Conservation (phyloP, 2,329 filamentous ascomycete genomes). For the Parastagonospora avenae region DNA sequence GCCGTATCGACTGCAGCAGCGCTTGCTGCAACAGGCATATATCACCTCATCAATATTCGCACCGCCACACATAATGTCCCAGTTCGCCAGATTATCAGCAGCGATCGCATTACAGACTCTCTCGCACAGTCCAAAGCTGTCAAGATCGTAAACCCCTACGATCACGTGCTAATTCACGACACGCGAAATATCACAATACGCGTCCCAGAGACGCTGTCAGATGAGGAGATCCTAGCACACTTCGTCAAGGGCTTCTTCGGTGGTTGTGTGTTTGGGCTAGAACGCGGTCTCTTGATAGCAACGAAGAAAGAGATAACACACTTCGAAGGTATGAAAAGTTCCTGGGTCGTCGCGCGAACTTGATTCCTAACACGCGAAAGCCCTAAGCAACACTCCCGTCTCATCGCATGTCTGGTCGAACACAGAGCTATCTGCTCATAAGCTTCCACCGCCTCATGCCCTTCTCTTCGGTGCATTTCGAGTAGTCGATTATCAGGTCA, state of each 20-base stretch:
- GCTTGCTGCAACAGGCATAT: background rate
- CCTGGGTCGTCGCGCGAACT: background rate
- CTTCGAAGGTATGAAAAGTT: constrained; percentile 2
- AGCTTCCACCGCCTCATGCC: background rate
- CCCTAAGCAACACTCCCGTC: constrained; percentile 1
- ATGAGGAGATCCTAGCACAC: constrained; percentile 13
- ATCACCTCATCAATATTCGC: background rate
- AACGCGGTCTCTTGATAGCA: constrained; percentile 4
- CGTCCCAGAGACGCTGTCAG: background rate
- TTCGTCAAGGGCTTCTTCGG: constrained; percentile 23
- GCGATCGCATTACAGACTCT: background rate
- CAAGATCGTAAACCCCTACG: constrained; percentile 10
- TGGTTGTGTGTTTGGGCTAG: constrained; percentile 13
- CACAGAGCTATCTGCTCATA: background rate
- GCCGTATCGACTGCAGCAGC: background rate
- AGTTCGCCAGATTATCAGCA: constrained; percentile 1
- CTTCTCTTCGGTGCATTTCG: constrained; percentile 2
- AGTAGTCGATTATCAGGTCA: background rate
- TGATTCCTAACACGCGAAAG: background rate
- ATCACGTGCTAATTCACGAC: constrained; percentile 1
- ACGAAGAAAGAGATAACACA: constrained; percentile 1
- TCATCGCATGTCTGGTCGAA: constrained; percentile 3
- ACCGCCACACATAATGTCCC: background rate
- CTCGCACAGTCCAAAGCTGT: constrained; percentile 4
- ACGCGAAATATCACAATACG: constrained; percentile 4